These are phyloP conservation scores for Harringtonia lauricola DNA, from an alignment of 2,329 filamentous ascomycete species.

Conservation along the genomic window DNA sequence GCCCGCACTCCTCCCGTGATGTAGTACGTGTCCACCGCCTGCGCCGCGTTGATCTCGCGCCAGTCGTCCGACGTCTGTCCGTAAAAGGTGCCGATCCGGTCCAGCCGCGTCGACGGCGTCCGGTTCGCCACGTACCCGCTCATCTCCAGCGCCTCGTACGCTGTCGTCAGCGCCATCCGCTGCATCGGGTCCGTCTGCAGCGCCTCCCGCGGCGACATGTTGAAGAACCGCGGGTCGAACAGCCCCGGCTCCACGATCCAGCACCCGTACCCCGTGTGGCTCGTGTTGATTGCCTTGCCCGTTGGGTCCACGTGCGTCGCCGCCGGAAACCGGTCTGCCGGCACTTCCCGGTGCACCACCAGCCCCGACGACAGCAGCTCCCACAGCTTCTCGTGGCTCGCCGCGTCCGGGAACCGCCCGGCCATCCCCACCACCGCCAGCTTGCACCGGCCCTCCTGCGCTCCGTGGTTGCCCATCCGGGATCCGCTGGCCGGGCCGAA, in stretches of 20 bases:
- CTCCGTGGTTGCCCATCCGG: constrained; percentile 35
- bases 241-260: constrained; percentile 64
- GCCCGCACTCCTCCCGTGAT: constrained; percentile 32
- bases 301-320: constrained; percentile 60
- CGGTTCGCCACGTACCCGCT: constrained; percentile 65
- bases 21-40: constrained; percentile 53
- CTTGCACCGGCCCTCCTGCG: constrained; percentile 46
- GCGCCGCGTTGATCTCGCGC: constrained; percentile 62
- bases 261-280: constrained; percentile 65
- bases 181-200: constrained; percentile 75
- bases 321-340: constrained; percentile 62
- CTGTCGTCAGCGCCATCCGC: constrained; percentile 62
- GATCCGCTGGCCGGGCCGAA: constrained; percentile 12
- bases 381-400: constrained; percentile 62
- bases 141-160: constrained; percentile 75
- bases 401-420: constrained; percentile 64
- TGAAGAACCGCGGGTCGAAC: constrained; percentile 79
- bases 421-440: constrained; percentile 80
- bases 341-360: constrained; percentile 59
- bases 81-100: constrained; percentile 61
- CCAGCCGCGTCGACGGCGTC: constrained; percentile 55
- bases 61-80: constrained; percentile 68
- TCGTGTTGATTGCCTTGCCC: constrained; percentile 65
- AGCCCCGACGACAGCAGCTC: constrained; percentile 63
- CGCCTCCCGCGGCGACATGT: constrained; percentile 69